Base-by-base conservation (phyloP, 768 basidiomycete species). In the Naganishia vaughanmartiniae region DNA sequence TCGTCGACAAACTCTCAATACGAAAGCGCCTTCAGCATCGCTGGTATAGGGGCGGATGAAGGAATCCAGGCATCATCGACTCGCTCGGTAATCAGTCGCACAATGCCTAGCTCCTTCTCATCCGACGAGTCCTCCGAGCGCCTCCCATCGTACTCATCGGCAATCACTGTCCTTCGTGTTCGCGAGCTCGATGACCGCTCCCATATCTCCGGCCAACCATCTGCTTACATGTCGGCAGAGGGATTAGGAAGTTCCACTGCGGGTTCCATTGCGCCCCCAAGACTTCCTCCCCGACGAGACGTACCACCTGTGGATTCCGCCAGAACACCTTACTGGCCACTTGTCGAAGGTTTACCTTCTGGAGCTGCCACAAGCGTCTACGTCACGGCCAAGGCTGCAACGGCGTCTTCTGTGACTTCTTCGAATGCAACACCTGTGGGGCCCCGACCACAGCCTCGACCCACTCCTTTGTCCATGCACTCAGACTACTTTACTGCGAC, bases 401-500 rank as follows among this genome's bases (percentile, higher is more conserved):
- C 36, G 5, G 7, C 21, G 3, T 19, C 57, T 24, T 5, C 31
- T 17, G 21, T 17, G 1, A 24, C 15, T 36, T n/a, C 34, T 39
- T 34, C 15, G 0, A 31, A 12, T 1, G 1, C 48, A 14, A 65
- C 30, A 28, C 48, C 63, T 12, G n/a, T 53, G 10, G 63, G 45
- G 6, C 45, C 63, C 2, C 24, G 63, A 30, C 36, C 24, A 34
- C 39, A 46, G 26, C 33, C 24, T 4, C 31, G 30, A 15, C 30
- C 55, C 12, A n/a, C 6, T 14, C 11, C 28, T 15, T 36, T 42
- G 26, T 31, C 63, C 3, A 46, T 42, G n/a, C 28, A 30, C 33
- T 63, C 69, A 19, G 46, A 51, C 17, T 70, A 63, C 48, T 60
- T 70, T 46, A 70, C 69, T 9, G 69, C 69, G 21, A 70, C 46